These are phyloP conservation scores for Solanum chaucha DNA, from an alignment of 257 asterid species.

Conservation along the genomic window DNA sequence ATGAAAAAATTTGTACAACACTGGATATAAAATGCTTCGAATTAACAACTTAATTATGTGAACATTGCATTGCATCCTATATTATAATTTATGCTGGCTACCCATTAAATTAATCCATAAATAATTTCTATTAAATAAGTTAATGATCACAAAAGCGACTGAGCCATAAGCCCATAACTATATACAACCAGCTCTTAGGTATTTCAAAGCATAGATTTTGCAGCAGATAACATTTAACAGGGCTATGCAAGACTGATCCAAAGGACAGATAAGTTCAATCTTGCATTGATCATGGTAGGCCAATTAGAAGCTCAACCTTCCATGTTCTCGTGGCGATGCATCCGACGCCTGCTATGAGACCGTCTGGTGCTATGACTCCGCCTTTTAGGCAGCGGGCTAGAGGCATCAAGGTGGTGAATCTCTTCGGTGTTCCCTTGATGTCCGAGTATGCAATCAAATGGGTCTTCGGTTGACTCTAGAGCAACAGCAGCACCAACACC, in stretches of 20 bases:
- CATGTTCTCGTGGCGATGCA: slow-evolving; percentile 30
- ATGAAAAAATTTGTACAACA: neutral
- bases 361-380: slow-evolving; percentile 34
- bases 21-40: neutral
- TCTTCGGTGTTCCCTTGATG: slow-evolving; percentile 19
- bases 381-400: slow-evolving; percentile 13
- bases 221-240: neutral
- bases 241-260: neutral
- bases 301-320: slow-evolving; percentile 20
- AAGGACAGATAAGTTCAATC: neutral
- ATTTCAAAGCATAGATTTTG: neutral
- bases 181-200: neutral
- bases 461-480: slow-evolving; percentile 21
- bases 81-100: neutral
- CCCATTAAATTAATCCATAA: neutral
- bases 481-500: slow-evolving; percentile 7
- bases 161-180: neutral
- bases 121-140: neutral
- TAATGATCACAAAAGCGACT: neutral
- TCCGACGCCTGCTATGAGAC: slow-evolving; percentile 43
- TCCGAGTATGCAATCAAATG: slow-evolving; percentile 63
- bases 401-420: slow-evolving; percentile 12
- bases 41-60: neutral
- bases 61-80: neutral
- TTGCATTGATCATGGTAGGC: neutral